Evolutionary conservation across 306 rosid genomes (phyloP), one percentile per base, ranked within the genome.

Genomic region (Glycine tomentella): DNA sequence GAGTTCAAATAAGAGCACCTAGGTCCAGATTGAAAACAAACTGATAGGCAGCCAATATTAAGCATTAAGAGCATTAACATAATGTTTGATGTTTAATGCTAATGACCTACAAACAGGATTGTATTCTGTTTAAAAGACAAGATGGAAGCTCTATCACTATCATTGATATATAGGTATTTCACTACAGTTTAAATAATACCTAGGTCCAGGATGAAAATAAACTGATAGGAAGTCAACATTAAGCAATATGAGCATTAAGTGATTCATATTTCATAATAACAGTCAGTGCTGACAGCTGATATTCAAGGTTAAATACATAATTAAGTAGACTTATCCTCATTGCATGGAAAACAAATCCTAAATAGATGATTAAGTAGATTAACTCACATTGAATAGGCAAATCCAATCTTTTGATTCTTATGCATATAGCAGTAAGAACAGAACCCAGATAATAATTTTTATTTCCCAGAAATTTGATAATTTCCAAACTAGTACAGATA

Each of bases 61-160:
- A 12, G 25, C 16, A 53, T 7, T 42, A 33, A 25, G 9, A 56
- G 31, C 36, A 40, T 31, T 44, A n/a, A 83, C 20, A 20, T 20
- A 20, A 20, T 20, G 20, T 20, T 20, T 20, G 20, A 38, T 17
- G 20, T 36, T 59, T 34, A 65, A 34, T 68, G 69, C 76, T 15
- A 20, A 58, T 66, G n/a, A 16, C 69, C 12, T 8, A 38, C 38
- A 82, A 46, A 20, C 72, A 82, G 48, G 31, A 7, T 34, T 2
- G 14, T 68, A 25, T 57, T 59, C 73, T 61, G 51, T 76, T 76
- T 77, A 50, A 66, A 61, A 14, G 45, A 52, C 79, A 9, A 40
- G 57, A 44, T 63, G 6, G 45, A 70, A 8, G 38, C 38, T 34
- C 38, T 34, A 34, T 34, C 38, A 3, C 38, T 34, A 34, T 34